These are phyloP conservation scores for Echium plantagineum DNA, from an alignment of 257 asterid genomes.

Conservation along the genomic window DNA sequence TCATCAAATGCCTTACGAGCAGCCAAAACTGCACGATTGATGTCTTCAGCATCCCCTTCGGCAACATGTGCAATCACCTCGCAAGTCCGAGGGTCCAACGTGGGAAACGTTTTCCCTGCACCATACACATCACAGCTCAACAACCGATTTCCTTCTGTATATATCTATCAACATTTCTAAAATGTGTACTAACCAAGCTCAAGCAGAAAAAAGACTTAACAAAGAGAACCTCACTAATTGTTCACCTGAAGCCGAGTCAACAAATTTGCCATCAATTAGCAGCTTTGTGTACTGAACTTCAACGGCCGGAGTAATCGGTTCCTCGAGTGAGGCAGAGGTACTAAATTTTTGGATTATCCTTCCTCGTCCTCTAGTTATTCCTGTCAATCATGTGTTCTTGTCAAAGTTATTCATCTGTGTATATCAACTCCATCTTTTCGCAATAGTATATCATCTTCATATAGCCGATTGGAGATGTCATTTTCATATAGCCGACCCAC, in stretches of 20 bases:
- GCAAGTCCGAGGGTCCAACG: conserved; percentile 66
- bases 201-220: background rate
- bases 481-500: no score
- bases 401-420: background rate
- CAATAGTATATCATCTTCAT: background rate
- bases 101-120: conserved; percentile 67
- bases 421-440: background rate
- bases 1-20: conserved; percentile 80
- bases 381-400: conserved; percentile 16
- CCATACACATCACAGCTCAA: background rate
- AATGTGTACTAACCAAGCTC: background rate
- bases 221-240: background rate
- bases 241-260: conserved; percentile 76
- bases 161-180: no score
- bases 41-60: conserved; percentile 64
- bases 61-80: conserved; percentile 65
- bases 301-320: conserved; percentile 42
- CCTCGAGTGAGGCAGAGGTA: conserved; percentile 44
- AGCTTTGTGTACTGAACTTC: conserved; percentile 49
- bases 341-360: conserved; percentile 31
- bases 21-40: conserved; percentile 64
- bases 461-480: no score
- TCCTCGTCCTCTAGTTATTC: conserved; percentile 25
- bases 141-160: no score
- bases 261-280: conserved; percentile 61